phyloP scores from a whole-genome alignment of 345 rosid species.

The Hirschfeldia incana region DNA sequence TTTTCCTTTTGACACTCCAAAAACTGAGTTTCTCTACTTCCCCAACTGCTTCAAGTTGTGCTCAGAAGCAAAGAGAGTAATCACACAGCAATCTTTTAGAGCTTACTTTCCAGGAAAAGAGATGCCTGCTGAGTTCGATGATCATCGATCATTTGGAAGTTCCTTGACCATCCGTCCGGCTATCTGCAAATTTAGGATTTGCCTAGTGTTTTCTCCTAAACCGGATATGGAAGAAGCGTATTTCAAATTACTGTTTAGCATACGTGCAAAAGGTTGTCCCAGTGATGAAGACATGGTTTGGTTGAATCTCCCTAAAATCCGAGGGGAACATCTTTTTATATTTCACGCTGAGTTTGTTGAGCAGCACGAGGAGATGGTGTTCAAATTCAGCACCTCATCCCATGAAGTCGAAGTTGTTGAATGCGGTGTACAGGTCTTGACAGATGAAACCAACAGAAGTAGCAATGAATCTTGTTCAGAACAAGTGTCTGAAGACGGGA shows the following conservation, averaged over 20 bases:
- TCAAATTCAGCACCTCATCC: slow-evolving; percentile 1
- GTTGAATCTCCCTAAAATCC: slow-evolving; percentile 3
- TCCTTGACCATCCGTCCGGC: slow-evolving; percentile 7
- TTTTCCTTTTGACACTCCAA: background rate
- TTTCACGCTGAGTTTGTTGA: background rate
- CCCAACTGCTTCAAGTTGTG: slow-evolving; percentile 5
- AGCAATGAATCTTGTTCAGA: background rate
- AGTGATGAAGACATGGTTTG: background rate
- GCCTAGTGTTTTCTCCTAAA: background rate
- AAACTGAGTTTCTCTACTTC: background rate
- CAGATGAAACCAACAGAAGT: background rate
- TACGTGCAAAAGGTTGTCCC: background rate
- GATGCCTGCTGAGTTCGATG: background rate
- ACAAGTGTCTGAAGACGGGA: background rate
- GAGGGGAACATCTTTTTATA: background rate
- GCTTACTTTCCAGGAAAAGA: background rate
- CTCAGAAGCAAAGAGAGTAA: background rate
- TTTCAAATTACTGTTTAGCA: background rate
- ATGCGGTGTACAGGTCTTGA: background rate
- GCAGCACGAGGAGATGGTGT: background rate
- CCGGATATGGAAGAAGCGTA: background rate
- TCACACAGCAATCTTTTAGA: background rate
- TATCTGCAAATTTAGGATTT: background rate
- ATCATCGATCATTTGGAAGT: background rate
- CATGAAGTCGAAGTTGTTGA: background rate